phyloP scores from a whole-genome alignment of 139 green algal genomes.

The Raphidocelis subcapitata region DNA sequence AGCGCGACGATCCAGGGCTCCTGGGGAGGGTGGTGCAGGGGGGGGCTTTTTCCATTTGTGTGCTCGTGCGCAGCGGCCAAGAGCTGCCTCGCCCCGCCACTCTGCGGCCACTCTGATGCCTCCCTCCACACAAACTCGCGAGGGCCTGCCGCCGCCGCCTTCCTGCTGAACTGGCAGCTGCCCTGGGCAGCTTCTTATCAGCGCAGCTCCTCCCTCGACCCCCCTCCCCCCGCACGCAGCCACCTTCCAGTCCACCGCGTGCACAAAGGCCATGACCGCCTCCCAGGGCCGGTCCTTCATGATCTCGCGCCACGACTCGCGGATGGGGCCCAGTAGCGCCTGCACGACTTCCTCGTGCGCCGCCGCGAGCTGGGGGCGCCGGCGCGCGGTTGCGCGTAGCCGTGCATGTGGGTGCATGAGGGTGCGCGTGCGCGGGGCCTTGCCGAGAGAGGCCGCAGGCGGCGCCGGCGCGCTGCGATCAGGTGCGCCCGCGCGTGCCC shows the following conservation, averaged over 20 bases:
- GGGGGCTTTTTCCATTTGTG: no score
- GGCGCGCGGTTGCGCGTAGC: not conserved
- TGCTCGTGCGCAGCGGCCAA: no score
- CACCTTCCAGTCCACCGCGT: constrained; percentile 30
- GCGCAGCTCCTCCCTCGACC: not conserved
- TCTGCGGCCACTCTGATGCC: no score
- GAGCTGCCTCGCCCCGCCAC: no score
- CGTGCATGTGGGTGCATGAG: not conserved
- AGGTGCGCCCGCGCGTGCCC: no score
- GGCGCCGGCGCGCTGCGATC: no score
- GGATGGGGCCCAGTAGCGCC: constrained; percentile 2
- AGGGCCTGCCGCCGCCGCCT: not conserved
- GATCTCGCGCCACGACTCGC: not conserved
- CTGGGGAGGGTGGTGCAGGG: constrained; percentile 1
- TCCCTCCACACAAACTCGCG: not conserved
- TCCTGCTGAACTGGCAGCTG: not conserved
- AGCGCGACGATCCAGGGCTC: constrained; percentile 24
- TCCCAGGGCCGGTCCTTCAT: constrained; percentile 19
- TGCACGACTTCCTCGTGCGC: not conserved
- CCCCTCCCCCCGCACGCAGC: not conserved
- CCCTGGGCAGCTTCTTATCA: not conserved
- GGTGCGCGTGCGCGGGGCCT: no score
- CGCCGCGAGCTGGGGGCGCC: not conserved
- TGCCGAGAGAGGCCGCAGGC: no score
- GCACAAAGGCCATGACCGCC: constrained; percentile 6